Evolutionary conservation across 163 green algal species (phyloP), one percentile per base, ranked within the genome.

Genomic region (Scenedesmus sp.): DNA sequence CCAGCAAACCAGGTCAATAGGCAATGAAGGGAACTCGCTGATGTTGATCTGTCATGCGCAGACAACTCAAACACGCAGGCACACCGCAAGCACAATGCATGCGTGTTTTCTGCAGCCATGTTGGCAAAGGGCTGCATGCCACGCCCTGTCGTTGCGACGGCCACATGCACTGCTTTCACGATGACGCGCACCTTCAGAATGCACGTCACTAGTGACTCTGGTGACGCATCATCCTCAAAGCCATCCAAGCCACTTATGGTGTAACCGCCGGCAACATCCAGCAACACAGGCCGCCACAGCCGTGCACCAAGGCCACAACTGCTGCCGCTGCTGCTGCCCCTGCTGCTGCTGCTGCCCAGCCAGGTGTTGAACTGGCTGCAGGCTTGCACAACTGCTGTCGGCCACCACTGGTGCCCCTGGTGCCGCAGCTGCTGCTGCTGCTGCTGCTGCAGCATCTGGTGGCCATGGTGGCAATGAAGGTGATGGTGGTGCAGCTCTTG

Each of bases 211-310:
- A 89, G 68, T 35, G 68, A 42, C 85, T 89, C 65, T 72, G 65
- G 68, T 51, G 59, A 18, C 26, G 40, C 42, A 3, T 42, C 53
- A 24, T 42, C 83, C 33, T 33, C 65, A 30, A 33, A 81, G 3
- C 59, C 83, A 35, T 43, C 40, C 65, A 89, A 37, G n/a, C 68
- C 83, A n/a, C 37, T 59, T 24, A 88, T 59, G 22, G 65, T 89
- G 85, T 56, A 89, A 16, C 85, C 85, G 20, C 85, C 85, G n/a
- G 68, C 85, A 37, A 83, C 68, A 72, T 46, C 46, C 7, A 89
- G 44, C 65, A 83, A 40, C 85, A 89, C 65, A 72, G 85, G 85
- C 40, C 43, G 10, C 85, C 85, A 89, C 68, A 89, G 72, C 43
- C 9, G 10, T 0, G 22, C 16, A 9, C 85, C 85, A 12, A 83